Evolutionary conservation across 2,329 filamentous ascomycete genomes (phyloP).

Genomic region (Fusarium nanum): DNA sequence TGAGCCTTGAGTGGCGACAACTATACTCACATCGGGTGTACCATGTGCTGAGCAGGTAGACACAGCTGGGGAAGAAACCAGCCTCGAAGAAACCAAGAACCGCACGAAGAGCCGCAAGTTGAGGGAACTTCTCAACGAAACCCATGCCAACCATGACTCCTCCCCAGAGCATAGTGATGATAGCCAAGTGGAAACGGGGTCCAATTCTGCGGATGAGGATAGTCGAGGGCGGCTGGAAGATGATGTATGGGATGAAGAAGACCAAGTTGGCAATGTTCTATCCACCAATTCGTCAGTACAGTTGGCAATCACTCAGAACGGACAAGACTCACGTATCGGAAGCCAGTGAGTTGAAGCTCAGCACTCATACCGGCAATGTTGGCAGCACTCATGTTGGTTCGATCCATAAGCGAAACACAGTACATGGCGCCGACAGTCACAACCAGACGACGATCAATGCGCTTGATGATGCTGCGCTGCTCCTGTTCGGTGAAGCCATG

Average conservation of each 20-base stretch:
- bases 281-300: conserved; percentile 2
- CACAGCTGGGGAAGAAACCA: conserved; percentile 77
- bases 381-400: conserved; percentile 79
- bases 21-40: conserved; percentile 70
- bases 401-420: conserved; percentile 81
- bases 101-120: conserved; percentile 66
- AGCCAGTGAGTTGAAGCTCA: conserved; percentile 60
- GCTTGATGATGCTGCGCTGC: conserved; percentile 74
- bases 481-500: conserved; percentile 68
- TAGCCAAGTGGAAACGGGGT: conserved; percentile 65
- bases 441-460: conserved; percentile 75
- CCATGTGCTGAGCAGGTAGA: conserved; percentile 80
- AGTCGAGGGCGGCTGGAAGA: conserved; percentile 79
- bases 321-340: conserved; percentile 56
- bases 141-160: conserved; percentile 73
- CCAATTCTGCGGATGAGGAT: conserved; percentile 75
- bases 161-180: conserved; percentile 70
- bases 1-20: rapidly evolving
- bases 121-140: conserved; percentile 64
- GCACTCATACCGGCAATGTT: conserved; percentile 73
- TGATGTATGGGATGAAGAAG: conserved; percentile 79
- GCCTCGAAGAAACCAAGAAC: conserved; percentile 74
- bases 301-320: rapidly evolving
- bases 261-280: conserved; percentile 75
- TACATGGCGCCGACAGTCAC: conserved; percentile 74